Conservation (phyloP, 2,329 filamentous ascomycete species). For the Fusarium staphyleae region DNA sequence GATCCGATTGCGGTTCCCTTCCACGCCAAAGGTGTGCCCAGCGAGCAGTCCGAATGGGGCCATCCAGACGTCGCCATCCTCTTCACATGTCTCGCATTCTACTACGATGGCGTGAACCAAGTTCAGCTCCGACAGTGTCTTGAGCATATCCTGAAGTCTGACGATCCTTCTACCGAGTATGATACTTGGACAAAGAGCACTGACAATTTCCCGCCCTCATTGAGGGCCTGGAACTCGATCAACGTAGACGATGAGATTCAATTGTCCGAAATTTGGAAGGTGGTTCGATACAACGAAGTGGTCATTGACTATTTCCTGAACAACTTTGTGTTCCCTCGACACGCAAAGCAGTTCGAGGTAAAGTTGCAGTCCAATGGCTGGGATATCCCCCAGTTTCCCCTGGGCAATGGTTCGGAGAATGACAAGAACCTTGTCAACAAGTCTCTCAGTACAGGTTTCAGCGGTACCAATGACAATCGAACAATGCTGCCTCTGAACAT, state of each 20-base stretch:
- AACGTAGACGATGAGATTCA: constrained; percentile 67
- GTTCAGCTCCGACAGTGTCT: constrained; percentile 60
- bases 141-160: constrained; percentile 57
- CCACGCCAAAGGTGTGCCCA: constrained; percentile 59
- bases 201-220: constrained; percentile 53
- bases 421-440: constrained; percentile 9
- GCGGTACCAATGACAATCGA: constrained; percentile 73
- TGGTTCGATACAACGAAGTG: constrained; percentile 56
- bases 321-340: constrained; percentile 69
- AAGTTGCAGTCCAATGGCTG: constrained; percentile 73
- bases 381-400: constrained; percentile 65
- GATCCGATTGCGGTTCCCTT: constrained; percentile 66
- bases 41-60: constrained; percentile 69
- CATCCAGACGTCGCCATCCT: constrained; percentile 73
- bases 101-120: constrained; percentile 64
- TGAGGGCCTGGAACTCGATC: constrained; percentile 64
- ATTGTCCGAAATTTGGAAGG: constrained; percentile 59
- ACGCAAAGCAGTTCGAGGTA: constrained; percentile 69
- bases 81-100: constrained; percentile 72
- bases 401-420: neutral
- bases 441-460: constrained; percentile 70
- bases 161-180: constrained; percentile 66
- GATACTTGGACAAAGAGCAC: constrained; percentile 57
- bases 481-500: constrained; percentile 67
- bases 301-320: constrained; percentile 69